Conservation (phyloP, 768 basidiomycete species). For the Boletus pseudo-olivaceus region DNA sequence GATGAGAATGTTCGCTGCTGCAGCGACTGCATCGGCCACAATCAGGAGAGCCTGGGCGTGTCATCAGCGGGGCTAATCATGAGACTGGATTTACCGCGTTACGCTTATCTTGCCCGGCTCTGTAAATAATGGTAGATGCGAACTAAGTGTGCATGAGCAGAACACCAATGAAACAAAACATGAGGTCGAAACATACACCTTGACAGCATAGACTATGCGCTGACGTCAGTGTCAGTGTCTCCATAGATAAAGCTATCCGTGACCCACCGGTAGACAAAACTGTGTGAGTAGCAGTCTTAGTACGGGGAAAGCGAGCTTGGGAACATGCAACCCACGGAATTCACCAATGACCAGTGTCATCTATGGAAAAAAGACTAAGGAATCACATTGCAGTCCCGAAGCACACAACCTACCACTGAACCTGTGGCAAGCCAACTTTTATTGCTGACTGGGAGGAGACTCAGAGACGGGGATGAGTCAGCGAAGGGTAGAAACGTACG, state of each 20-base stretch:
- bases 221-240: not conserved
- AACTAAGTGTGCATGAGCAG: constrained; percentile 28
- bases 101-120: constrained; percentile 49
- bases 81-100: not conserved
- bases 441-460: no score
- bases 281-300: no score
- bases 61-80: not conserved
- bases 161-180: not conserved
- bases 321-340: no score
- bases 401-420: no score
- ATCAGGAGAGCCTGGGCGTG: constrained; percentile 38
- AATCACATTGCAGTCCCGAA: no score
- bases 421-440: no score
- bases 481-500: no score
- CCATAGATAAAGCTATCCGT: not conserved
- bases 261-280: no score
- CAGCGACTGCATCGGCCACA: constrained; percentile 54
- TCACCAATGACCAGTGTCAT: no score
- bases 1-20: constrained; percentile 50
- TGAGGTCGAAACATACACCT: constrained; percentile 32
- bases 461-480: no score
- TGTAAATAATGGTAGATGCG: constrained; percentile 41
- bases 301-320: no score
- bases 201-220: constrained; percentile 33
- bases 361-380: no score